Conservation (phyloP, 1,284 basidiomycete genomes). For the Phellopilus nigrolimitatus region DNA sequence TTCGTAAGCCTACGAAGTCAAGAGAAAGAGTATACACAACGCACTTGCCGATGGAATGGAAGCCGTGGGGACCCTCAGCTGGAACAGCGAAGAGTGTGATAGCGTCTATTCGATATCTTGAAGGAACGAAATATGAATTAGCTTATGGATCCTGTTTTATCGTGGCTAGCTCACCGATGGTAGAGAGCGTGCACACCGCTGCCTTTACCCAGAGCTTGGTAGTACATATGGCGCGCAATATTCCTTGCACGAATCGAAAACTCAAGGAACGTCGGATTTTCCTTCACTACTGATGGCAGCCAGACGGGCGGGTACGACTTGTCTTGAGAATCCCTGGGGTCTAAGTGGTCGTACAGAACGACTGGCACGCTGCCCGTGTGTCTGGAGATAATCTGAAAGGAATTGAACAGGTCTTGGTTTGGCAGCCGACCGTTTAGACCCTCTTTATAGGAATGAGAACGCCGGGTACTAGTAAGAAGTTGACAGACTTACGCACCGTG, state of each 20-base stretch:
- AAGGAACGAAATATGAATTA: slow-evolving; percentile 8
- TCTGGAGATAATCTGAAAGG: slow-evolving; percentile 69
- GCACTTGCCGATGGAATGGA: slow-evolving; percentile 85
- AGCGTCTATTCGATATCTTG: slow-evolving; percentile 89
- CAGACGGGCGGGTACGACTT: slow-evolving; percentile 35
- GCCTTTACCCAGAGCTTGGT: slow-evolving; percentile 64
- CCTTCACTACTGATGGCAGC: slow-evolving; percentile 42
- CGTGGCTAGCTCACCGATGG: slow-evolving; percentile 52
- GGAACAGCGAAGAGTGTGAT: slow-evolving; percentile 88
- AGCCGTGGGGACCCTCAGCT: slow-evolving; percentile 90
- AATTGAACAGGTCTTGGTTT: slow-evolving; percentile 93
- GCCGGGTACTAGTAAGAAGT: slow-evolving; percentile 35
- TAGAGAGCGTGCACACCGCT: slow-evolving; percentile 79
- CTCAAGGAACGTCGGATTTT: slow-evolving; percentile 40
- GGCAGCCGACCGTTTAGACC: slow-evolving; percentile 92
- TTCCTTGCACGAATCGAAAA: slow-evolving; percentile 60
- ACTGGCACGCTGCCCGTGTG: slow-evolving; percentile 71
- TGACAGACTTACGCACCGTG: slow-evolving; percentile 66
- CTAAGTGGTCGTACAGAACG: slow-evolving; percentile 71
- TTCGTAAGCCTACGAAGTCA: neutral
- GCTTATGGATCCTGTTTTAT: neutral
- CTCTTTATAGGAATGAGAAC: slow-evolving; percentile 62
- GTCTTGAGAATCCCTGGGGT: slow-evolving; percentile 40
- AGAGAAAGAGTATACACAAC: slow-evolving; percentile 21
- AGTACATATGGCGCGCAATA: slow-evolving; percentile 58